These are phyloP conservation scores for Clathrus columnatus DNA, from an alignment of 768 basidiomycete genomes.

Conservation along the genomic window DNA sequence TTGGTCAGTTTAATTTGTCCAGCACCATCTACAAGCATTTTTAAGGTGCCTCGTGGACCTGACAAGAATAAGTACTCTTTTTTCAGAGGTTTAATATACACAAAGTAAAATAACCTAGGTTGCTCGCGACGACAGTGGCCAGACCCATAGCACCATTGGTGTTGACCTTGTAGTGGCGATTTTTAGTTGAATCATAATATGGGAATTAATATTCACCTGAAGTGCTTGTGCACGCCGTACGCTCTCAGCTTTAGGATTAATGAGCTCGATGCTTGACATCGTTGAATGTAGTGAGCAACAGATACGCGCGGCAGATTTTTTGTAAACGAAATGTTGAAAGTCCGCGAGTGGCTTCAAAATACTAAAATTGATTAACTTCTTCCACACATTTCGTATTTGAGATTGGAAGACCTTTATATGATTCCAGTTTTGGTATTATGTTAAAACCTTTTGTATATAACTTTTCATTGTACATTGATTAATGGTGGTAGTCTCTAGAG, in stretches of 20 bases:
- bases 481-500: too few species aligned
- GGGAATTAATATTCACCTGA: constrained; percentile 46
- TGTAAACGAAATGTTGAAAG: neutral
- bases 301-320: constrained; percentile 11
- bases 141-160: constrained; percentile 94
- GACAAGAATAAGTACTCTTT: constrained; percentile 9
- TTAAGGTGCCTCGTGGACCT: constrained; percentile 96
- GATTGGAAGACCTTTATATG: neutral
- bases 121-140: constrained; percentile 93
- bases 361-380: neutral
- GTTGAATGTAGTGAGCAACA: neutral
- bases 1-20: constrained; percentile 99
- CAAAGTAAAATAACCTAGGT: constrained; percentile 61
- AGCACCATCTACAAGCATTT: constrained; percentile 98
- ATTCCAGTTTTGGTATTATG: too few species aligned
- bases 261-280: constrained; percentile 69
- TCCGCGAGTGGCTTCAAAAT: too few species aligned
- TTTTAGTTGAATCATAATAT: neutral
- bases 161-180: constrained; percentile 52
- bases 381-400: neutral
- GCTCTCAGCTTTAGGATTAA: constrained; percentile 95
- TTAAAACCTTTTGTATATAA: too few species aligned
- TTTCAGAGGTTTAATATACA: neutral
- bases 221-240: constrained; percentile 83
- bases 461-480: too few species aligned